A percentile compares a stretch with the other conserved stretches of the same genome.
Conservation (phyloP, 805 yeast genomes). For the Blastobotrys chiropterorum region DNA sequence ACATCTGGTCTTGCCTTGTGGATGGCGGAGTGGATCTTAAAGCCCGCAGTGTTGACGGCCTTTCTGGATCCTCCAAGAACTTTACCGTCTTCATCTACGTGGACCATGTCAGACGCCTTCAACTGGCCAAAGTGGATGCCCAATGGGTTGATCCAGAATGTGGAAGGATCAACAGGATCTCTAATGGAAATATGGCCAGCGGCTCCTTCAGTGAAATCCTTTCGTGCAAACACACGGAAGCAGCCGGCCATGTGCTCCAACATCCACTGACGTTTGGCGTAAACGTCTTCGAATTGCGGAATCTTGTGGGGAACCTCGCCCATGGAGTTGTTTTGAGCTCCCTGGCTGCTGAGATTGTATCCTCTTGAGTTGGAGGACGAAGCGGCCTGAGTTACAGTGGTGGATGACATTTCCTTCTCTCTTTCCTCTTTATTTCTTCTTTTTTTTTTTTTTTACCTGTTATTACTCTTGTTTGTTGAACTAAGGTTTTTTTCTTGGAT, state of each 20-base stretch:
- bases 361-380: not conserved
- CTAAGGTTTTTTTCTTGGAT: not conserved
- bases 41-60: constrained; percentile 63
- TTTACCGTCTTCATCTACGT: constrained; percentile 55
- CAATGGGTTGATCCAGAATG: constrained; percentile 87
- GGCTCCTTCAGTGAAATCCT: constrained; percentile 66
- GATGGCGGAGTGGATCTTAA: constrained; percentile 60
- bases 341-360: not conserved
- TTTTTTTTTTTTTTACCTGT: not conserved
- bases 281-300: constrained; percentile 46
- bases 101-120: constrained; percentile 58
- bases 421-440: not conserved
- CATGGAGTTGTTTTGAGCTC: constrained; percentile 49
- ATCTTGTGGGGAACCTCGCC: constrained; percentile 49
- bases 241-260: constrained; percentile 78
- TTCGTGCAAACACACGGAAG: constrained; percentile 74
- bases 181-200: constrained; percentile 85
- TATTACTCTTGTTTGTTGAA: not conserved
- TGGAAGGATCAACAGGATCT: constrained; percentile 73
- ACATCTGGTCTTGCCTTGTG: constrained; percentile 67
- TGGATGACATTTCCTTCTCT: not conserved
- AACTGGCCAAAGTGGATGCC: constrained; percentile 66
- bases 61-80: constrained; percentile 53
- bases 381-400: not conserved
- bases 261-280: constrained; percentile 42